A percentile compares a stretch with the other conserved stretches of the same genome.
These are phyloP conservation scores for Euphorbia corollata DNA, from an alignment of 441 rosid species.

Conservation along the genomic window DNA sequence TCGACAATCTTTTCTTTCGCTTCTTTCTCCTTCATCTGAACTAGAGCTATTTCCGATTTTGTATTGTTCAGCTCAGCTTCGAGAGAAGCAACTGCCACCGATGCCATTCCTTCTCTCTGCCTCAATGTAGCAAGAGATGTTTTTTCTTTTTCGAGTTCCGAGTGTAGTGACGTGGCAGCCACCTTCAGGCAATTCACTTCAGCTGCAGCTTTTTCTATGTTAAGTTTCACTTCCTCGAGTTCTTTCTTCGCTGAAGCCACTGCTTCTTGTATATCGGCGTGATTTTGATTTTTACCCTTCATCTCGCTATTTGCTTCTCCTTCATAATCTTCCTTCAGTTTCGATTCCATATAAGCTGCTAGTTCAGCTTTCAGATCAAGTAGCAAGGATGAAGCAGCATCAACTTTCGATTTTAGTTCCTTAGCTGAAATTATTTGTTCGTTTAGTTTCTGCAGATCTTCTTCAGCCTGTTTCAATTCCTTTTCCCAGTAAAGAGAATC, in stretches of 20 bases:
- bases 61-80: constrained; percentile 68
- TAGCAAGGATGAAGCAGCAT: constrained; percentile 61
- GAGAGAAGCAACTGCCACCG: constrained; percentile 65
- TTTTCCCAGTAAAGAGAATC: constrained; percentile 79
- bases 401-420: constrained; percentile 66
- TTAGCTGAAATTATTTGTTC: constrained; percentile 63
- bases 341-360: constrained; percentile 75
- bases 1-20: constrained; percentile 54
- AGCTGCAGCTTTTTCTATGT: constrained; percentile 62
- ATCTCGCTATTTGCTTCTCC: too few species aligned
- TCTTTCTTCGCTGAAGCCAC: constrained; percentile 73
- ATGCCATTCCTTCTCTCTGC: constrained; percentile 91
- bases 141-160: constrained; percentile 68
- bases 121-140: constrained; percentile 43
- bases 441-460: constrained; percentile 60
- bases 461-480: constrained; percentile 82
- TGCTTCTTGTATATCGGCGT: constrained; percentile 45
- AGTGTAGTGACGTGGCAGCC: constrained; percentile 52
- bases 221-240: constrained; percentile 64
- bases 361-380: constrained; percentile 73
- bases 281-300: too few species aligned
- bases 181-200: constrained; percentile 68
- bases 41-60: constrained; percentile 47
- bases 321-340: constrained; percentile 40
- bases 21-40: constrained; percentile 73